These are phyloP conservation scores for Pisolithus thermaeus DNA, from an alignment of 1,284 basidiomycete genomes.

Conservation along the genomic window DNA sequence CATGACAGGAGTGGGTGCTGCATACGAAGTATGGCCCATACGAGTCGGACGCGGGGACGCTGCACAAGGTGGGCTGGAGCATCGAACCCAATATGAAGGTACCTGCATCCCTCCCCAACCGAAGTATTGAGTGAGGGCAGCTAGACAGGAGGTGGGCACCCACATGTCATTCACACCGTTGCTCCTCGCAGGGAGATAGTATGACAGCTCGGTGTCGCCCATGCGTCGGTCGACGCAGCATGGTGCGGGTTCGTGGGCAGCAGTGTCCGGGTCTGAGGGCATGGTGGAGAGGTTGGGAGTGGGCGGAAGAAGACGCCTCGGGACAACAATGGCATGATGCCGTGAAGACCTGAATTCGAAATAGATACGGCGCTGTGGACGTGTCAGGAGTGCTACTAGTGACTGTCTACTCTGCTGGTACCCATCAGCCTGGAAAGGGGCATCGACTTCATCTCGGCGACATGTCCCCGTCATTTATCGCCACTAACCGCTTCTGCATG, in stretches of 20 bases:
- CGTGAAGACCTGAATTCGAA: no score
- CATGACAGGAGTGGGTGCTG: conserved; percentile 67
- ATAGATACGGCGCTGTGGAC: no score
- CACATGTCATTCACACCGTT: conserved; percentile 82
- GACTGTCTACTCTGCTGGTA: no score
- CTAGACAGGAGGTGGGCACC: conserved; percentile 13
- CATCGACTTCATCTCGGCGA: no score
- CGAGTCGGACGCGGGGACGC: conserved; percentile 43
- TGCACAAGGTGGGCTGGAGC: conserved; percentile 40
- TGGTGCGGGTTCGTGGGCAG: neutral
- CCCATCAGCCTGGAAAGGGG: no score
- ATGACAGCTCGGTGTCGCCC: conserved; percentile 64
- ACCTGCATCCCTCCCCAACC: conserved; percentile 35
- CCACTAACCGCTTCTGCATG: no score
- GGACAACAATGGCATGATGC: no score
- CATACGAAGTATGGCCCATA: conserved; percentile 64
- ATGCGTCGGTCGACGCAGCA: conserved; percentile 37
- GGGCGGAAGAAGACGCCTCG: no score
- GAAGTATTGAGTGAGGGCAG: neutral
- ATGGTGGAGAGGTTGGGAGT: no score
- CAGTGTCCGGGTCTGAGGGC: no score
- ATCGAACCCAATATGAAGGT: conserved; percentile 62
- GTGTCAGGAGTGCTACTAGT: no score
- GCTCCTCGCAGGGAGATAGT: conserved; percentile 67
- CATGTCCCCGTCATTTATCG: no score